Conservation (phyloP, 192 early-diverging fungal species). For the Coemansia sp. region DNA sequence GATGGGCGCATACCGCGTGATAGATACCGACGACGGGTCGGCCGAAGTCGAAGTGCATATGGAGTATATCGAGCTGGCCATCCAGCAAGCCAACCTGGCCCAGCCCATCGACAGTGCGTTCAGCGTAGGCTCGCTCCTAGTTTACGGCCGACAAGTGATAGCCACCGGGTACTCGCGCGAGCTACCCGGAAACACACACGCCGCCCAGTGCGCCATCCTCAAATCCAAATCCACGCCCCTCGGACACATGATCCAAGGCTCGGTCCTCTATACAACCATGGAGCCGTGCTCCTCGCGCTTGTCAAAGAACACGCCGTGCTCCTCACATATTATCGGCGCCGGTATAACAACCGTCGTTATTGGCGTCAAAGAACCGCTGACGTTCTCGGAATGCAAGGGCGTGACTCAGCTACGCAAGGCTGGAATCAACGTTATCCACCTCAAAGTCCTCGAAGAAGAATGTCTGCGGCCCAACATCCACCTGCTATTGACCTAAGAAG, state of each 20-base stretch:
- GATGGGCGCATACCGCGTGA: slow-evolving; percentile 44
- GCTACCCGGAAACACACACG: slow-evolving; percentile 95
- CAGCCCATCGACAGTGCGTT: slow-evolving; percentile 81
- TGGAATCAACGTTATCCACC: slow-evolving; percentile 77
- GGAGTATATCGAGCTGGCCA: slow-evolving; percentile 79
- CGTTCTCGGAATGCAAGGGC: slow-evolving; percentile 85
- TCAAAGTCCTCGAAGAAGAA: slow-evolving; percentile 77
- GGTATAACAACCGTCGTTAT: slow-evolving; percentile 81
- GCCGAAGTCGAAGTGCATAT: slow-evolving; percentile 58
- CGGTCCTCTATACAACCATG: slow-evolving; percentile 96
- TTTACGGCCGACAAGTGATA: slow-evolving; percentile 61
- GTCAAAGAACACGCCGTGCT: slow-evolving; percentile 84
- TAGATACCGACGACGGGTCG: slow-evolving; percentile 33
- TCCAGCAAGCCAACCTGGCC: slow-evolving; percentile 81
- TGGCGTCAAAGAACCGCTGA: slow-evolving; percentile 87
- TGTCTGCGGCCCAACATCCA: slow-evolving; percentile 80
- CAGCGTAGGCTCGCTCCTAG: slow-evolving; percentile 90
- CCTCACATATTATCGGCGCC: slow-evolving; percentile 65
- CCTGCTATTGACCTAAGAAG: slow-evolving; percentile 19
- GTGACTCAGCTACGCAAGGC: slow-evolving; percentile 65
- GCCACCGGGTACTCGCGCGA: slow-evolving; percentile 91
- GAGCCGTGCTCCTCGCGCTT: slow-evolving; percentile 92
- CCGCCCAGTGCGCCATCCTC: slow-evolving; percentile 85
- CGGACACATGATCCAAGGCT: slow-evolving; percentile 43
- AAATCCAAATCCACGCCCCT: slow-evolving; percentile 63